Conservation (phyloP, 371 early-diverging fungal species). For the Mycotypha africana region DNA sequence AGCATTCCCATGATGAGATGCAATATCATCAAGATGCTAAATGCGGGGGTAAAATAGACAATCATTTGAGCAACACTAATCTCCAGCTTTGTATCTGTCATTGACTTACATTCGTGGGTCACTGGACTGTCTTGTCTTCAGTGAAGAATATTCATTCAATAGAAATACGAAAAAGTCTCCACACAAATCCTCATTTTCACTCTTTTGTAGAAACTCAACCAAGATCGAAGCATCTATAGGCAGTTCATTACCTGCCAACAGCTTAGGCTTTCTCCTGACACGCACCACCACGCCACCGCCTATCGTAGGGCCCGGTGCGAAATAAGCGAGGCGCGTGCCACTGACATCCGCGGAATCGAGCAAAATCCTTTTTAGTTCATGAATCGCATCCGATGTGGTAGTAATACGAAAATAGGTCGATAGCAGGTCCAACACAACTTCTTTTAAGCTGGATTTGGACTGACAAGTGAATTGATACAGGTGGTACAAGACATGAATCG, state of each 20-base stretch:
- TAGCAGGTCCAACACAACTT: slow-evolving; percentile 44
- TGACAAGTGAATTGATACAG: slow-evolving; percentile 53
- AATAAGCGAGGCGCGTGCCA: slow-evolving; percentile 48
- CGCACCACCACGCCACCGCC: slow-evolving; percentile 54
- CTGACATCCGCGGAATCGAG: slow-evolving; percentile 41
- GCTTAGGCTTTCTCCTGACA: slow-evolving; percentile 16
- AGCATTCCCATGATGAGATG: slow-evolving; percentile 63
- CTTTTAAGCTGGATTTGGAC: slow-evolving; percentile 45
- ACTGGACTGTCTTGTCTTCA: slow-evolving; percentile 19
- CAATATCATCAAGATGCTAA: slow-evolving; percentile 48
- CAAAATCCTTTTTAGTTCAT: slow-evolving; percentile 48
- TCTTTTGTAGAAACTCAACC: slow-evolving; percentile 52
- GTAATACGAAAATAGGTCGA: slow-evolving; percentile 52
- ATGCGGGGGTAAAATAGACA: neutral
- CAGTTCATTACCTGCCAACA: slow-evolving; percentile 44
- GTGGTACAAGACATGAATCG: slow-evolving; percentile 53
- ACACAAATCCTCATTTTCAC: slow-evolving; percentile 50
- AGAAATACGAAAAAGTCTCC: slow-evolving; percentile 76
- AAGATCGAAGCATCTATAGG: slow-evolving; percentile 52
- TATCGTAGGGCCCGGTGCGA: slow-evolving; percentile 50
- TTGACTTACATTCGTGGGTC: too few species aligned
- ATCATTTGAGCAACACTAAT: too few species aligned
- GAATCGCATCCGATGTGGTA: slow-evolving; percentile 39
- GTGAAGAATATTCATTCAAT: slow-evolving; percentile 64
- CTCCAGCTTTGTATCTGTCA: too few species aligned